Percentiles rank a stretch among this genome's conserved stretches.
These are phyloP conservation scores for Elaphomyces granulatus DNA, from an alignment of 495 filamentous ascomycete genomes.

Conservation along the genomic window DNA sequence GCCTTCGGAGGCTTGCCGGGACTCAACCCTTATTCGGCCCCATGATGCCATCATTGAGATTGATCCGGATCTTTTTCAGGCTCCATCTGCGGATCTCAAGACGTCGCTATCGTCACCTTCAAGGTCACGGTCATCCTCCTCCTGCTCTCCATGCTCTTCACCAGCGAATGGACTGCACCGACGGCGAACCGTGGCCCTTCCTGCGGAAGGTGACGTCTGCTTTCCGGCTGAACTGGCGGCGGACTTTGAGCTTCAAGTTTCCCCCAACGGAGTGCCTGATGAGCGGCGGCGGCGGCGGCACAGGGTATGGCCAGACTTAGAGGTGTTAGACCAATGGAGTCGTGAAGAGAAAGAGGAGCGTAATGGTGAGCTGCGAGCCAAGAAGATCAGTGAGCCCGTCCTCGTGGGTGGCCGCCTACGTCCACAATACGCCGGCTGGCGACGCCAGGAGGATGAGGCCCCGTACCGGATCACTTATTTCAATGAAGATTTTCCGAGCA, in stretches of 20 bases:
- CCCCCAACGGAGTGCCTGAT: slow-evolving; percentile 23
- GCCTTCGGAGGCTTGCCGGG: slow-evolving; percentile 18
- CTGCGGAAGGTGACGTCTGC: slow-evolving; percentile 80
- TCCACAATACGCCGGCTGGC: slow-evolving; percentile 68
- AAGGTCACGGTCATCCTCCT: slow-evolving; percentile 15
- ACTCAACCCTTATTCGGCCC: slow-evolving; percentile 14
- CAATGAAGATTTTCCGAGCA: slow-evolving; percentile 88
- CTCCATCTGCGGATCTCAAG: not conserved
- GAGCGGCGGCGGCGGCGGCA: slow-evolving; percentile 40
- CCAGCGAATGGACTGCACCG: slow-evolving; percentile 27
- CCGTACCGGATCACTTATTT: slow-evolving; percentile 97
- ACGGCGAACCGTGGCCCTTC: slow-evolving; percentile 36
- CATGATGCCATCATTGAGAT: slow-evolving; percentile 46
- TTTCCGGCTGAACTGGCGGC: slow-evolving; percentile 78
- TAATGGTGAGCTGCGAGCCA: slow-evolving; percentile 71
- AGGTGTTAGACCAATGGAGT: slow-evolving; percentile 80
- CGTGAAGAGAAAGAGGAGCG: slow-evolving; percentile 80
- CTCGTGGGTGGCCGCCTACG: slow-evolving; percentile 78
- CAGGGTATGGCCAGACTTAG: slow-evolving; percentile 53
- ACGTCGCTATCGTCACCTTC: not conserved
- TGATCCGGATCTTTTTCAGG: slow-evolving; percentile 22
- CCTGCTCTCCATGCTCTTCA: slow-evolving; percentile 19
- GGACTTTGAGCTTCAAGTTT: slow-evolving; percentile 42
- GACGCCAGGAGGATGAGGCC: slow-evolving; percentile 72
- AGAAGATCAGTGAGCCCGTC: slow-evolving; percentile 87